Evolutionary conservation across 345 rosid genomes (phyloP).

Genomic region (Erysimum cheiranthoides): DNA sequence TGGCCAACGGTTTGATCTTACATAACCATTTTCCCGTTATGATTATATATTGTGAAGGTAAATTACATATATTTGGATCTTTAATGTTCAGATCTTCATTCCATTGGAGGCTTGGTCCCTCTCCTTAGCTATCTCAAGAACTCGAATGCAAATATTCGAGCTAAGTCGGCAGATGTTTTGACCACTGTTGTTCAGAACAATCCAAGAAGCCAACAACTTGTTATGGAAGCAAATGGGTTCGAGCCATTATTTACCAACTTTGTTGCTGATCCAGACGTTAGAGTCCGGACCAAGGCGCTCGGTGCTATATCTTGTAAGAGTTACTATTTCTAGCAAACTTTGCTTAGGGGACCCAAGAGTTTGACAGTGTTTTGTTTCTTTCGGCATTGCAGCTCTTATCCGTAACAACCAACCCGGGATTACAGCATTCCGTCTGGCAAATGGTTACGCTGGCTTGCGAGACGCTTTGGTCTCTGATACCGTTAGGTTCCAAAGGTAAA

Average conservation of each 20-base stretch:
- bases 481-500: slow-evolving; percentile 83
- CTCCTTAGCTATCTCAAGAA: slow-evolving; percentile 81
- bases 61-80: neutral
- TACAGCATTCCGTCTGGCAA: slow-evolving; percentile 84
- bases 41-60: neutral
- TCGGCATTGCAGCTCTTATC: slow-evolving; percentile 69
- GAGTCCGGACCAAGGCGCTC: slow-evolving; percentile 77
- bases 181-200: slow-evolving; percentile 92
- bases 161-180: slow-evolving; percentile 90
- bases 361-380: slow-evolving; percentile 32
- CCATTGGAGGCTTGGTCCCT: slow-evolving; percentile 89
- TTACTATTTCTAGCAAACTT: neutral
- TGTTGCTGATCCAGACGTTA: slow-evolving; percentile 64
- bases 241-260: slow-evolving; percentile 77
- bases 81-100: slow-evolving; percentile 71
- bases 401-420: slow-evolving; percentile 81
- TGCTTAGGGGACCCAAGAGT: neutral
- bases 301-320: slow-evolving; percentile 95
- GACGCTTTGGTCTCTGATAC: slow-evolving; percentile 78
- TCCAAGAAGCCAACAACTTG: slow-evolving; percentile 82
- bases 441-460: slow-evolving; percentile 79
- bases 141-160: slow-evolving; percentile 74
- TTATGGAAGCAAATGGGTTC: slow-evolving; percentile 95
- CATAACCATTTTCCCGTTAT: neutral
- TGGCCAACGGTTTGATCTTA: slow-evolving; percentile 43